Base-by-base conservation (phyloP, 306 rosid genomes). In the Sesbania bispinosa region DNA sequence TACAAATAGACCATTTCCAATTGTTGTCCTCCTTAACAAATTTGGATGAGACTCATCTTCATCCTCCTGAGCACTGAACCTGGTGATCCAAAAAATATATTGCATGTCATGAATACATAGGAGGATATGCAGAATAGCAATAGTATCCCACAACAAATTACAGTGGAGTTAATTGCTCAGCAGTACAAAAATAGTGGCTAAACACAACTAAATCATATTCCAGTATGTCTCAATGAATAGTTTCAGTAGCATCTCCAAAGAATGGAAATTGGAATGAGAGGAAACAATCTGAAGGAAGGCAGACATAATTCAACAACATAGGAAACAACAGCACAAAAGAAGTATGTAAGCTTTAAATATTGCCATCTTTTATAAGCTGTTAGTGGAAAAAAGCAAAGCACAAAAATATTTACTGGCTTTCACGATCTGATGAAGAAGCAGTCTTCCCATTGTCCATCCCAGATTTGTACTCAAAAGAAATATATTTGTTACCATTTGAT, bases 381-480 rank as follows among this genome's bases (percentile, higher is more conserved):
- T 47, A 48, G 71, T 38, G 27, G 46, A 51, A 69, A 43, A 74
- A 48, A 46, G 39, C 42, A 66, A 64, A 59, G 32, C 39, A 67
- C 27, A 20, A 63, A 50, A 67, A 59, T 77, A 85, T 95, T 85
- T 77, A 94, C 99, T 91, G 97, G 85, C 99, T 94, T 86, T 94
- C 99, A 39, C 67, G 96, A 55, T 94, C 99, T 1, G 99, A 91
- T 36, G 99, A 94, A 85, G 99, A 94, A 79, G 90, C 90, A 36
- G 94, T 87, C 84, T 92, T 89, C 79, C 96, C 99, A 83, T 85
- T 89, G 81, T 94, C 97, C 99, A 94, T 94, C 61, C 97, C 99
- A 62, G 99, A 89, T 83, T 94, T 94, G 79, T 89, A 94, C 79
- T 94, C 99, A 73, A 94, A 94, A 81, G 96, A 91, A 75, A 91